These are phyloP conservation scores for Psidium guajava DNA, from an alignment of 345 rosid species.

Conservation along the genomic window DNA sequence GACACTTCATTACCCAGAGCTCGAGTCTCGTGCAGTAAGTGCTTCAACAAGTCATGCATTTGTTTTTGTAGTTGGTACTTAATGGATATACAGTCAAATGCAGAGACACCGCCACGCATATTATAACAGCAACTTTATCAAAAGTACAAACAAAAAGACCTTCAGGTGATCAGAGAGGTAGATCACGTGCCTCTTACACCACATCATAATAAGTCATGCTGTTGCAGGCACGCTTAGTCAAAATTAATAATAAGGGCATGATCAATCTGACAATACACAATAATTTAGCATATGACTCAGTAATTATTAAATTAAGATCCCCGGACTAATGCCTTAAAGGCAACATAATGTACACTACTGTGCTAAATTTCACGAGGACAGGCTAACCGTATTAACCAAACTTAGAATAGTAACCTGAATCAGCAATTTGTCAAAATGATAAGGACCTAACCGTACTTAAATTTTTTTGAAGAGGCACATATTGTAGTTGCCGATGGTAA, in stretches of 20 bases:
- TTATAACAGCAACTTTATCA: not conserved
- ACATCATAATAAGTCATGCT: not conserved
- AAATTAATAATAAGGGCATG: not conserved
- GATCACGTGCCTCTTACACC: not conserved
- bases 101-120: not conserved
- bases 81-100: not conserved
- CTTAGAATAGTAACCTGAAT: not conserved
- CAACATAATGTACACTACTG: not conserved
- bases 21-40: not conserved
- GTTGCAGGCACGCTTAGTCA: not conserved
- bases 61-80: not conserved
- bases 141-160: not conserved
- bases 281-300: not conserved
- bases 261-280: not conserved
- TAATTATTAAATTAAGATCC: not conserved
- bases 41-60: not conserved
- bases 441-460: not conserved
- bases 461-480: not conserved
- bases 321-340: not conserved
- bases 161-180: not conserved
- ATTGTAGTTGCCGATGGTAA: not conserved
- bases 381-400: not conserved
- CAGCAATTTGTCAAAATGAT: not conserved
- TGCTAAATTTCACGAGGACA: not conserved
- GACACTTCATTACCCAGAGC: not conserved